A percentile compares a stretch with the other conserved stretches of the same genome.
phyloP scores from a whole-genome alignment of 1,284 basidiomycete genomes.

The Mycena sp. region DNA sequence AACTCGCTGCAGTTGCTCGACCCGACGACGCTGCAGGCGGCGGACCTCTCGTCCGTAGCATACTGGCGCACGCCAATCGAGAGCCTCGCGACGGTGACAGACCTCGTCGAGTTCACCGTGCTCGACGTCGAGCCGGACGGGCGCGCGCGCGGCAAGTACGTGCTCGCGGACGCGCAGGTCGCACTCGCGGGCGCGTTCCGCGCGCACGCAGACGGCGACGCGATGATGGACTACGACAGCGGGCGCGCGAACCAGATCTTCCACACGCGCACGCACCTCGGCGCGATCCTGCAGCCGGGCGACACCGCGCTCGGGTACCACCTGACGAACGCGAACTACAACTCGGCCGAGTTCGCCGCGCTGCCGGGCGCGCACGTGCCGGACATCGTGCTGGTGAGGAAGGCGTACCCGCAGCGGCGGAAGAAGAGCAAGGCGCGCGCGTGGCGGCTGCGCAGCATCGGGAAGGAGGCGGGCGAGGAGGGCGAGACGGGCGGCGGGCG shows the following conservation, averaged over 20 bases:
- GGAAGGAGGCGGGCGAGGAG: conserved; percentile 91
- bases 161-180: conserved; percentile 95
- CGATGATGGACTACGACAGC: conserved; percentile 68
- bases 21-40: conserved; percentile 85
- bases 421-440: conserved; percentile 89
- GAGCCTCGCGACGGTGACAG: conserved; percentile 82
- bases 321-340: conserved; percentile 92
- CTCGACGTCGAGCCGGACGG: conserved; percentile 93
- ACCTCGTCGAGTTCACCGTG: conserved; percentile 95
- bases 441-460: conserved; percentile 95
- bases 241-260: conserved; percentile 79
- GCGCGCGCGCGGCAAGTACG: conserved; percentile 75
- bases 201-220: conserved; percentile 57
- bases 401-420: conserved; percentile 93
- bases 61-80: conserved; percentile 95
- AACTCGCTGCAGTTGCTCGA: conserved; percentile 94
- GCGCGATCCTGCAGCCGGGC: conserved; percentile 94
- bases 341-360: conserved; percentile 87
- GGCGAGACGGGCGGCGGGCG: conserved; percentile 78
- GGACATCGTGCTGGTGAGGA: conserved; percentile 94
- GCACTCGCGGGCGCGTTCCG: conserved; percentile 85
- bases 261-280: conserved; percentile 97
- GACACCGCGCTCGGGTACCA: conserved; percentile 95
- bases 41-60: conserved; percentile 82
- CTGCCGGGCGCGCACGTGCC: conserved; percentile 83